Evolutionary conservation across 805 yeast genomes (phyloP), one percentile per base, ranked within the genome.

Genomic region (Candida silvatica): DNA sequence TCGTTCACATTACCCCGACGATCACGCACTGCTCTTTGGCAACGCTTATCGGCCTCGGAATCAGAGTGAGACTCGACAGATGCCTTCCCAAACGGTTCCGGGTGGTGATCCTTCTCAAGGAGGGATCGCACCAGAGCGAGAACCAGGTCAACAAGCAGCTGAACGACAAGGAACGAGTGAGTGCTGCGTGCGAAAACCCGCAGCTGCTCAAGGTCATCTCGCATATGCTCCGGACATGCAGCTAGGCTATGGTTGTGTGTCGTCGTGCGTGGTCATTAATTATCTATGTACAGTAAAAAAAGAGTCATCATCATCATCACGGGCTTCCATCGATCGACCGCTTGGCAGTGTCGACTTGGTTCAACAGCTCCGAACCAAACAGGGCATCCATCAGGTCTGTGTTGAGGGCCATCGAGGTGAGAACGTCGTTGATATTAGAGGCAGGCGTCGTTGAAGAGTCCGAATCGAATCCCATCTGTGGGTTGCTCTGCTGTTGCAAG

Each of bases 161-260:
- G 40, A 92, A 92, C 52, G 99, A 92, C 54, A 92, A 92, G 61
- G 99, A 92, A 59, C 67, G 99, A 42, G 97, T 92, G 0, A 94
- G 95, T 22, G 98, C 98, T 19, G 99, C 99, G 0, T 88, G 97
- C 58, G 98, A 92, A 52, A 92, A 92, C 50, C 95, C 83, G 38
- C 98, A 92, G 62, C 64, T 92, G 29, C 62, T 88, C 27, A 71
- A 77, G 20, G 99, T 92, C n/a, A 82, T 92, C 26, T 81, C 87
- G 45, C 86, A 81, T 43, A 92, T 92, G 99, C 67, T 92, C 38
- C 69, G 82, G 25, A 80, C 92, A 3, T 92, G 98, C 26, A n/a
- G 27, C 17, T 32, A 29, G 31, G 11, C 20, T 29, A 12, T n/a
- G 15, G n/a, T n/a, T n/a, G n/a, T n/a, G n/a, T n/a, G n/a, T n/a